Evolutionary conservation across 2,329 filamentous ascomycete genomes (phyloP).

Genomic region (Paecilomyces formosus): DNA sequence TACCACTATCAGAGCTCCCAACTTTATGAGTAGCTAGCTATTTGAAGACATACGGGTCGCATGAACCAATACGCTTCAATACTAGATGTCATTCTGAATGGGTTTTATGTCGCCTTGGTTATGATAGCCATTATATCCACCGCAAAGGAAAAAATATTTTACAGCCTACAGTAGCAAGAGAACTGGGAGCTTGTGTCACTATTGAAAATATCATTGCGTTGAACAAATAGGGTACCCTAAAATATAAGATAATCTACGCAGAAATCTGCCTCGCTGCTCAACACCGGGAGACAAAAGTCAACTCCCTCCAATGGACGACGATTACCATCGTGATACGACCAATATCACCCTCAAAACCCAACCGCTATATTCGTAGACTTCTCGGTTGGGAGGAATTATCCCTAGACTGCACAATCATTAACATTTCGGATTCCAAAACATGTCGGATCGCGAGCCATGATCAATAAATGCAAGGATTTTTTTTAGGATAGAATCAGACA

Average conservation of each 20-base stretch:
- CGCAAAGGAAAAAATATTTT: background rate
- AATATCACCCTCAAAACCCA: too few species aligned
- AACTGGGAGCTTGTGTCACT: background rate
- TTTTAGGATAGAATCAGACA: conserved; percentile 7
- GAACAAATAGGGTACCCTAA: background rate
- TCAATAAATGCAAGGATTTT: background rate
- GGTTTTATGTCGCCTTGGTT: too few species aligned
- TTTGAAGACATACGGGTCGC: too few species aligned
- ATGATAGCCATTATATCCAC: too few species aligned
- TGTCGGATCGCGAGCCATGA: background rate
- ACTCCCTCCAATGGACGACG: background rate
- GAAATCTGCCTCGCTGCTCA: background rate
- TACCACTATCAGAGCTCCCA: background rate
- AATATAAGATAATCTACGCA: background rate
- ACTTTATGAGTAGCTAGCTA: background rate
- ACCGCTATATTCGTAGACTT: too few species aligned
- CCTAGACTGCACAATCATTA: conserved; percentile 9
- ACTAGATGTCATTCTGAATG: background rate
- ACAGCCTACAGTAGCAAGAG: background rate
- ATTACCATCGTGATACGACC: too few species aligned
- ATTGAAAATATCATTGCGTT: background rate
- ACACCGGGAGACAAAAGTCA: background rate
- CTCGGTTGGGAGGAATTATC: background rate
- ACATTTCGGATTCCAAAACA: background rate
- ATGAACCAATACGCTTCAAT: too few species aligned